Base-by-base conservation (phyloP, 306 rosid species). In the Rosa lucieae region DNA sequence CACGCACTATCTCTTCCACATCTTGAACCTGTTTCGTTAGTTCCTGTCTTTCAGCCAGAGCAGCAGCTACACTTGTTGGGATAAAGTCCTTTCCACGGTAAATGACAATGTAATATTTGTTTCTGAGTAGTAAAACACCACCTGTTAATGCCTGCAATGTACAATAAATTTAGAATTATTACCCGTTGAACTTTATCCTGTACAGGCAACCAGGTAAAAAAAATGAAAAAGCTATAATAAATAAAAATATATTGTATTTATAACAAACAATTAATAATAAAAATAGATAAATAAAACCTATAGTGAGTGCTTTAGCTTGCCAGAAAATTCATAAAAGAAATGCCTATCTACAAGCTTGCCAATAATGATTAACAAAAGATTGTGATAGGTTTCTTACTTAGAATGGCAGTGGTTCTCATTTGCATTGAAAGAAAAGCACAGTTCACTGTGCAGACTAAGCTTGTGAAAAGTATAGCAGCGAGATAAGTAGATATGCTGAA, bases 21-120 rank as follows among this genome's bases (percentile, higher is more conserved):
- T 91, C 98, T 87, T 86, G 98, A 66, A 93, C 86, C 67, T 85
- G 89, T 80, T 90, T 95, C 3, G 91, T 78, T 78, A 90, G 74
- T 77, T 91, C 91, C 86, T 82, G 90, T 85, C 99, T 93, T 89
- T 91, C 94, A 58, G 92, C 86, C 83, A 96, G 81, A 82, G 84
- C 89, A 75, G 90, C 59, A 70, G 97, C 97, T 70, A 93, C 94
- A 77, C 85, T 85, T 72, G 94, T 86, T 82, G 99, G 97, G 71
- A 96, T 83, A 73, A 96, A 96, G 85, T 96, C 99, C 80, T 91
- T 96, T 52, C 98, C 98, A 7, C 98, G 97, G 85, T 87, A 96
- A 51, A 93, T 87, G 84, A 96, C 96, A 77, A 96, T 93, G 89
- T 83, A 88, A 84, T 86, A 96, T 80, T 96, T 93, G 85, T 90